Conservation (phyloP, 306 rosid species). For the Dalbergia cultrata region DNA sequence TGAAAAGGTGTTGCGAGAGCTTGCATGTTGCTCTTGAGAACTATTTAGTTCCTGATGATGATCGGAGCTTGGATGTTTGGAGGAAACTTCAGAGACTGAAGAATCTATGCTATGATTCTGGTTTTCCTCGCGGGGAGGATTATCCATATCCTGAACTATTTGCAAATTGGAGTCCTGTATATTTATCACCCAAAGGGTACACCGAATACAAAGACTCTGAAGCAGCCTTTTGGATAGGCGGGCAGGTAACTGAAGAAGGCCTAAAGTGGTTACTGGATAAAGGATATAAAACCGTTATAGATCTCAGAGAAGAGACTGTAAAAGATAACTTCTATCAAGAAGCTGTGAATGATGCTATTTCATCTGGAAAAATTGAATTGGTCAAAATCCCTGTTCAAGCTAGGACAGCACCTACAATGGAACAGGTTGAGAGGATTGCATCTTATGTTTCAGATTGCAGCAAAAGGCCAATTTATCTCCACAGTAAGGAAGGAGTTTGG, state of each 20-base stretch:
- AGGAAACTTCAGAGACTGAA: constrained; percentile 91
- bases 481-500: constrained; percentile 88
- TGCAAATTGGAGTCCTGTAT: constrained; percentile 87
- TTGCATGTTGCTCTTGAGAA: constrained; percentile 91
- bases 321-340: constrained; percentile 72
- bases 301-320: constrained; percentile 81
- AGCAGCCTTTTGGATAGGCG: constrained; percentile 91
- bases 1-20: constrained; percentile 97
- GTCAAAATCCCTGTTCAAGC: constrained; percentile 84
- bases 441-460: constrained; percentile 78
- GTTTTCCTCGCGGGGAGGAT: constrained; percentile 74
- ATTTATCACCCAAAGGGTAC: constrained; percentile 63
- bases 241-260: constrained; percentile 97
- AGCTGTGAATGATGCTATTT: constrained; percentile 67
- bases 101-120: constrained; percentile 93
- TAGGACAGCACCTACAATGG: constrained; percentile 80
- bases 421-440: constrained; percentile 85
- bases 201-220: constrained; percentile 59
- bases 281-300: constrained; percentile 84
- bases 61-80: constrained; percentile 78
- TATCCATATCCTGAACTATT: constrained; percentile 74
- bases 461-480: constrained; percentile 87
- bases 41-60: constrained; percentile 68
- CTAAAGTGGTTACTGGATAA: constrained; percentile 77
- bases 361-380: constrained; percentile 74